Evolutionary conservation across 768 basidiomycete species (phyloP).

Genomic region (Boletus insuetus): DNA sequence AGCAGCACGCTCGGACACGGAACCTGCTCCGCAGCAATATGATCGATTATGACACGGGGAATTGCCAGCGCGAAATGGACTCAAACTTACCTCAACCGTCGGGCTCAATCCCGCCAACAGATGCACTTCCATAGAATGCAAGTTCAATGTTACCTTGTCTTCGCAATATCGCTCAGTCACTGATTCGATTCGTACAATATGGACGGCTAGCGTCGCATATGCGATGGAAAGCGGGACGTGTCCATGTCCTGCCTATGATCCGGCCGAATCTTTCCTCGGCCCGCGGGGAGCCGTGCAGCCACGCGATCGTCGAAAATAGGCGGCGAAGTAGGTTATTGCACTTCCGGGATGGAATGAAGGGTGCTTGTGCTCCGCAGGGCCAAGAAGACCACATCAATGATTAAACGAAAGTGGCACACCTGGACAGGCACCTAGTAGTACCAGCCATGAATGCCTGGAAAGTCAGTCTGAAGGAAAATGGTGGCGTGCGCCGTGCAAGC

Average conservation of each 20-base stretch:
- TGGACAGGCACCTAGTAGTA: neutral
- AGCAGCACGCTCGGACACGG: neutral
- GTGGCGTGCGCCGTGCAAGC: neutral
- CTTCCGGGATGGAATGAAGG: constrained; percentile 16
- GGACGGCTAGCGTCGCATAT: neutral
- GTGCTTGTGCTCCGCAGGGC: neutral
- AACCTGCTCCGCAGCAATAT: constrained; percentile 9
- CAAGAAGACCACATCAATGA: neutral
- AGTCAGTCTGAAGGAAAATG: constrained; percentile 13
- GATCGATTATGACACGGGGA: neutral
- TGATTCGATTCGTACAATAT: neutral
- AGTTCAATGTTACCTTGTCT: constrained; percentile 4
- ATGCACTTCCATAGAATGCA: constrained; percentile 9
- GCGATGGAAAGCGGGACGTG: constrained; percentile 3
- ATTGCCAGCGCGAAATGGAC: constrained; percentile 7
- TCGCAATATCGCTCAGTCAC: neutral
- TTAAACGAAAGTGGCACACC: neutral
- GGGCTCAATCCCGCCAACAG: neutral
- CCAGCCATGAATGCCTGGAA: constrained; percentile 10
- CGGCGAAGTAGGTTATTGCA: constrained; percentile 4
- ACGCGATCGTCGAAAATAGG: neutral
- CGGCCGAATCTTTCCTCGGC: constrained; percentile 14
- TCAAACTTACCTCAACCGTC: neutral
- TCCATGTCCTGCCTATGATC: constrained; percentile 12
- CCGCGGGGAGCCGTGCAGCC: neutral